Evolutionary conservation across 208 protist genomes (phyloP).

Genomic region (Trypanosoma boissoni): DNA sequence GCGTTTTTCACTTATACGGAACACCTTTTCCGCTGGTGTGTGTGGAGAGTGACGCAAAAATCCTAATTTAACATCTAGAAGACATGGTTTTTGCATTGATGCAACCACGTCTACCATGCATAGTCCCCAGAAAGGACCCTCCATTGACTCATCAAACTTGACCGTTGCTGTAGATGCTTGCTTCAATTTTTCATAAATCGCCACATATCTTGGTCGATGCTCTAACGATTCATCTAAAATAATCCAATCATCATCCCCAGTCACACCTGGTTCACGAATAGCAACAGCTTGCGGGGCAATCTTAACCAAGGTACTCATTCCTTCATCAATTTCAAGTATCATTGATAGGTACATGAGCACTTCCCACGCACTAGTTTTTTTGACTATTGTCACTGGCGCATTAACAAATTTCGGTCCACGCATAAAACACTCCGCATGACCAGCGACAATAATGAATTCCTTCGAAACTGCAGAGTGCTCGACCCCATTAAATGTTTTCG

Average conservation of each 20-base stretch:
- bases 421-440: conserved; percentile 55
- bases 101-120: conserved; percentile 58
- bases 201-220: conserved; percentile 30
- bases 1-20: conserved; percentile 45
- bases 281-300: conserved; percentile 23
- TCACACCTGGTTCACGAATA: conserved; percentile 1
- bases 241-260: conserved; percentile 23
- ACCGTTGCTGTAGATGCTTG: neutral
- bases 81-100: conserved; percentile 38
- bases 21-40: conserved; percentile 52
- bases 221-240: conserved; percentile 26
- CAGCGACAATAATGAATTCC: conserved; percentile 35
- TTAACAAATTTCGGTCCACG: conserved; percentile 40
- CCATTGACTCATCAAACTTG: conserved; percentile 16
- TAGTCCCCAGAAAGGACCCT: conserved; percentile 36
- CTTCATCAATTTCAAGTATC: conserved; percentile 5
- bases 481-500: neutral
- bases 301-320: neutral
- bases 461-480: conserved; percentile 16
- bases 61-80: conserved; percentile 80
- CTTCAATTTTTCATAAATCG: conserved; percentile 25
- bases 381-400: conserved; percentile 48
- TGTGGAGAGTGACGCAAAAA: conserved; percentile 63
- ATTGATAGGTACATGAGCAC: conserved; percentile 55
- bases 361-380: conserved; percentile 71